Base-by-base conservation (phyloP, 1,284 basidiomycete species). In the Ustilago nuda region DNA sequence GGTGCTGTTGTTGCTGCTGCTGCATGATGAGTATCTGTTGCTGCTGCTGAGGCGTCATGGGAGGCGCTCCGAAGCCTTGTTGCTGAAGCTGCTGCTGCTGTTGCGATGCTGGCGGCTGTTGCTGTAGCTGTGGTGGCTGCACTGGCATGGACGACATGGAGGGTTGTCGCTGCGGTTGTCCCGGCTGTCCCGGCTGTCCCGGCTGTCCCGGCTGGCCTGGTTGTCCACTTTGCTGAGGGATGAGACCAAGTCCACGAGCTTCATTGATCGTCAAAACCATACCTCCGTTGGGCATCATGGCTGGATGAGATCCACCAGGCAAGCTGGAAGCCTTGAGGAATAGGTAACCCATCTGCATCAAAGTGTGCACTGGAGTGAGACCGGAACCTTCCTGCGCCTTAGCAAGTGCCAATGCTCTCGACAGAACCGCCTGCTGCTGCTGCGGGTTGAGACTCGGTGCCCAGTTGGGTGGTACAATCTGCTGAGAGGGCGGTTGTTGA, bases 341-440 rank as follows among this genome's bases (percentile, higher is more conserved):
- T 45, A 84, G 73, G 46, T 76, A 84, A 51, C 83, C 83, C 73
- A 82, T 74, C 61, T 82, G 79, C 65, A 78, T 69, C 8, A 84
- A 63, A 17, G 80, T 77, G 37, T 81, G 78, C 5, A 79, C 72
- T 7, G 82, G 77, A 13, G 79, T 80, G 41, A 76, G 66, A 11
- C 66, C 64, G 0, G 79, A 64, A 8, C 72, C 68, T 36, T 77
- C 72, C 53, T 81, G 78, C 37, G 74, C 68, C 62, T 82, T 81
- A 33, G 79, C 72, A 6, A 79, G 59, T 30, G 81, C 79, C 23
- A 83, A 35, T 27, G 83, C 80, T 32, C 78, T 62, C 2, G 67
- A 64, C 36, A 83, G 61, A 4, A 84, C 64, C 4, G 80, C 70
- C 63, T 81, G 77, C 67, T 84, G 83, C 66, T 83, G 80, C 43